A percentile compares a stretch with the other conserved stretches of the same genome.
phyloP scores from a whole-genome alignment of 192 early-diverging fungal species.

The Funneliformis mosseae region DNA sequence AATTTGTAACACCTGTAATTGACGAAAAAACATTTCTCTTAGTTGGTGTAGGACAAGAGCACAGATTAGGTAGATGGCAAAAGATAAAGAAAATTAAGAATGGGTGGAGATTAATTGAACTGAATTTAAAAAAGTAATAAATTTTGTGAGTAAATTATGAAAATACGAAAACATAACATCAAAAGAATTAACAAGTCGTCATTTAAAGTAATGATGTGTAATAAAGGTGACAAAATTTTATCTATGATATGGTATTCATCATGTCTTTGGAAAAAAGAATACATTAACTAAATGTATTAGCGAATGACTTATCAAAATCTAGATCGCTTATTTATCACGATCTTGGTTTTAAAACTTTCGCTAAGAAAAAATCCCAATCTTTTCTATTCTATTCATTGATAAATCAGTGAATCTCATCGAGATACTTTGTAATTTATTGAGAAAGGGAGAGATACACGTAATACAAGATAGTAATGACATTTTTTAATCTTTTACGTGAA shows the following conservation, averaged over 20 bases:
- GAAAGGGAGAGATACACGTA: background rate
- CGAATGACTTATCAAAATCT: slow-evolving; percentile 36
- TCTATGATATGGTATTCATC: background rate
- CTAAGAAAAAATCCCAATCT: slow-evolving; percentile 14
- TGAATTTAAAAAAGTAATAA: slow-evolving; percentile 43
- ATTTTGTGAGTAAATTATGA: background rate
- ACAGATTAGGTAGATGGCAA: slow-evolving; percentile 88
- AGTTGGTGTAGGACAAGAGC: slow-evolving; percentile 86
- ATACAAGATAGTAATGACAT: background rate
- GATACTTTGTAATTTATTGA: background rate
- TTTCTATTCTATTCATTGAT: background rate
- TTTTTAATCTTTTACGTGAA: no score
- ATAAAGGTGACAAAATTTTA: no score
- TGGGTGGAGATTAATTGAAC: slow-evolving; percentile 66
- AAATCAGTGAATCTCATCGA: background rate
- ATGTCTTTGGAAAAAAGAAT: no score
- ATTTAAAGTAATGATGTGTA: no score
- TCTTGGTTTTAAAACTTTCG: slow-evolving; percentile 36
- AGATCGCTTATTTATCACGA: background rate
- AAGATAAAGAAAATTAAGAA: slow-evolving; percentile 79
- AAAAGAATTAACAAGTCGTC: no score
- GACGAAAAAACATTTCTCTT: slow-evolving; percentile 57
- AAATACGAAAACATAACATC: no score
- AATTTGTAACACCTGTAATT: slow-evolving; percentile 39
- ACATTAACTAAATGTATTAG: background rate